Base-by-base conservation (phyloP, 495 filamentous ascomycete genomes). In the Penicillium ochrochloron region DNA sequence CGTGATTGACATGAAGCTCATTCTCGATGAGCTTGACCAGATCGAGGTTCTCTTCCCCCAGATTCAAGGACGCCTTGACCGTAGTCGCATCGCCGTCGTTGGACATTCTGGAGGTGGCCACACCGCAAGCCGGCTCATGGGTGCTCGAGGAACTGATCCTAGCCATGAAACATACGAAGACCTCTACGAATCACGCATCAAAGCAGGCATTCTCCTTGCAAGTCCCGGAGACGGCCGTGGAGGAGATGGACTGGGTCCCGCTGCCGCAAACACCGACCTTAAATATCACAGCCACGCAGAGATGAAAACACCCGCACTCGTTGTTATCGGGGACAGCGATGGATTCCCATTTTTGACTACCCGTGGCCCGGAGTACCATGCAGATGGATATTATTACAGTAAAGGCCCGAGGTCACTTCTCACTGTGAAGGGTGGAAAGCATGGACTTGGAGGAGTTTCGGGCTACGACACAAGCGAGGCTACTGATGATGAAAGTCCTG, bases 81-180 rank as follows among this genome's bases (percentile, higher is more conserved):
- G 58, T 41, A 62, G 25, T n/a, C 69, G 73, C 6, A 64, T 83
- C 27, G 79, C 76, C 5, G 73, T 78, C 3, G 75, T 71, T 6
- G 80, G 80, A 1, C 79, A 82, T 62, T 82, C 78, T 1, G 66
- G 76, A 10, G 80, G 80, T 19, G 76, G 70, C 1, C 70, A 71
- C 25, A 78, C 79, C 0, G 76, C 73, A 1, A 66, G 61, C 35
- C 44, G 80, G 60, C 68, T 80, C 0, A 67, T 83, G 2, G 80
- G 80, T 14, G 74, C 75, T 0, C 63, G 52, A 21, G 76, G 74
- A 50, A 76, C 60, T 2, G 71, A 78, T 56, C 68, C 76, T 9
- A 19, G 46, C 15, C 27, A 54, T 31, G 53, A 35, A 17, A 8
- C 57, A 3, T 53, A 29, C 21, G 35, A 59, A 11, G 42, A 59